Conservation (phyloP, 352 stramenopile species). For the Phytopythium litorale region DNA sequence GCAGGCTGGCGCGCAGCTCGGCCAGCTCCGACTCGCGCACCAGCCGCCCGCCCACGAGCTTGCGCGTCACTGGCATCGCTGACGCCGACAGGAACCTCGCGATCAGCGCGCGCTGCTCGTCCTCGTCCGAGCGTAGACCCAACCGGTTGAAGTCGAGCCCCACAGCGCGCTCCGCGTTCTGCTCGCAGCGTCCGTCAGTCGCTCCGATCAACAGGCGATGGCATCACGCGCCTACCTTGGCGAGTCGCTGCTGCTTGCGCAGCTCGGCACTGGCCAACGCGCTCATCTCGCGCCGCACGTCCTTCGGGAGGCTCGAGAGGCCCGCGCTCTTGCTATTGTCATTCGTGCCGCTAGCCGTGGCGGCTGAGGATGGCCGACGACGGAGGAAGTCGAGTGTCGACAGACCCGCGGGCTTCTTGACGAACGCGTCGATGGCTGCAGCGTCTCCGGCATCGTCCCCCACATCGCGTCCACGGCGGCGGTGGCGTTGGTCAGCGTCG, state of each 20-base stretch:
- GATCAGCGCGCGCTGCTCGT: background rate
- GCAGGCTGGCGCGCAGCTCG: background rate
- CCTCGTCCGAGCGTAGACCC: background rate
- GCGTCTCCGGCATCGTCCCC: conserved; percentile 1
- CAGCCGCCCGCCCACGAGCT: conserved; percentile 36
- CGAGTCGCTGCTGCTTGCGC: conserved; percentile 8
- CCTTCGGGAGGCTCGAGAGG: conserved; percentile 4
- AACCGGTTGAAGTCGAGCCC: conserved; percentile 12
- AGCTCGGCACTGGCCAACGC: conserved; percentile 18
- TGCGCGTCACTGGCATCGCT: conserved; percentile 29
- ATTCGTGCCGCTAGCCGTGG: background rate
- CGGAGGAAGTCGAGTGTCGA: conserved; percentile 69
- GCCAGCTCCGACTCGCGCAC: conserved; percentile 13
- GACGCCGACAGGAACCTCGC: conserved; percentile 21
- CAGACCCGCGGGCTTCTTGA: conserved; percentile 19
- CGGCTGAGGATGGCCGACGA: conserved; percentile 15
- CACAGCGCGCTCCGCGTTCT: conserved; percentile 10
- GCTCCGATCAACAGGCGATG: background rate
- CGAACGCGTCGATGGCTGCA: conserved; percentile 22
- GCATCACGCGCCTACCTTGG: conserved; percentile 4
- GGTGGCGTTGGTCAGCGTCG: background rate
- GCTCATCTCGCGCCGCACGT: conserved; percentile 52
- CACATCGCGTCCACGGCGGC: background rate
- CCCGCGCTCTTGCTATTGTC: background rate
- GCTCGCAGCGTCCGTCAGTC: conserved; percentile 5